phyloP scores from a whole-genome alignment of 2,329 filamentous ascomycete genomes.

The Aspergillus cejpii region DNA sequence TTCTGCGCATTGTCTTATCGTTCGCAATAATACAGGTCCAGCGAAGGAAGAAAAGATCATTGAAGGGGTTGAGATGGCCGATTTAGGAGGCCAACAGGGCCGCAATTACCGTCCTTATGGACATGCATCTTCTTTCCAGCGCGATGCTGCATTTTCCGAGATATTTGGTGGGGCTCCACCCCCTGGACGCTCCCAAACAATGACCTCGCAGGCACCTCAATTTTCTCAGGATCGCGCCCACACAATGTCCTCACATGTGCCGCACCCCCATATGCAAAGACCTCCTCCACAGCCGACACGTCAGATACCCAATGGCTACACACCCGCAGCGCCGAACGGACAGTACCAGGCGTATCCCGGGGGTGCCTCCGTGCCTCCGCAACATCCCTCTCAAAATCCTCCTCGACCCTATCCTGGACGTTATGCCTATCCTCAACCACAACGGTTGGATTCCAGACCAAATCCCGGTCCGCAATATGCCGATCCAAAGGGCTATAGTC shows the following conservation, averaged over 20 bases:
- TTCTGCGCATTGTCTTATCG: neutral
- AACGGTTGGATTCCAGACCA: conserved; percentile 59
- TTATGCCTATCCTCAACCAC: conserved; percentile 65
- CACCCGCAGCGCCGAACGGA: conserved; percentile 35
- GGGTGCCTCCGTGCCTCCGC: conserved; percentile 33
- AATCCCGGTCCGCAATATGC: conserved; percentile 48
- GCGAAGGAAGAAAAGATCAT: neutral
- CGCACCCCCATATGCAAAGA: conserved; percentile 40
- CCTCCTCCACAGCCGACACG: conserved; percentile 39
- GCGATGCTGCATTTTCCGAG: conserved; percentile 91
- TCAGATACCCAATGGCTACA: conserved; percentile 42
- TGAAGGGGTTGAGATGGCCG: conserved; percentile 47
- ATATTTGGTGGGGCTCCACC: conserved; percentile 88
- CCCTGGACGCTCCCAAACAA: conserved; percentile 85
- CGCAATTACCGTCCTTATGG: conserved; percentile 54
- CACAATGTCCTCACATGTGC: conserved; percentile 60
- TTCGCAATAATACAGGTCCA: neutral
- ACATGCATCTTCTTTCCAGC: conserved; percentile 55
- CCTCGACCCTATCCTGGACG: conserved; percentile 59
- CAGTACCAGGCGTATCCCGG: conserved; percentile 38
- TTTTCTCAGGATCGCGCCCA: conserved; percentile 64
- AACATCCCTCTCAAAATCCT: conserved; percentile 52
- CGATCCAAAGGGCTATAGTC: conserved; percentile 53
- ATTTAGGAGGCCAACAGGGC: conserved; percentile 57
- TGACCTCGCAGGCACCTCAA: conserved; percentile 70